Evolutionary conservation across 1,284 basidiomycete species (phyloP).

Genomic region (Cutaneotrichosporon sp.): DNA sequence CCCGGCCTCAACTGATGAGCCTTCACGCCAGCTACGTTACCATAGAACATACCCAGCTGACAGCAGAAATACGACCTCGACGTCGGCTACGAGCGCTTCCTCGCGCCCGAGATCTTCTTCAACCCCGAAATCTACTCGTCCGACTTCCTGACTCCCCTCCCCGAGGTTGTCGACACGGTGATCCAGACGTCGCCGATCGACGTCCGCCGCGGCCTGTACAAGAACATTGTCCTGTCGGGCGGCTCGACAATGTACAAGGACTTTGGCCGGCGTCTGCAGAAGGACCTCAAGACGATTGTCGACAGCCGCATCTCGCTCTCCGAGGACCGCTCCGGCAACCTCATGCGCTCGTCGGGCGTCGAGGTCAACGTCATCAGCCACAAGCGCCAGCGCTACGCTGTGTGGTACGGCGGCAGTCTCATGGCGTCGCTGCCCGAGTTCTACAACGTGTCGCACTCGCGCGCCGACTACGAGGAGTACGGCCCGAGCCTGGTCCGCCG

Average conservation of each 20-base stretch:
- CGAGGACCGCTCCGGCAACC: slow-evolving; percentile 72
- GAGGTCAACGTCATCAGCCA: slow-evolving; percentile 98
- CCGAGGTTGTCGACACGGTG: slow-evolving; percentile 94
- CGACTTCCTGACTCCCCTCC: slow-evolving; percentile 96
- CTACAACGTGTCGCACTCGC: slow-evolving; percentile 95
- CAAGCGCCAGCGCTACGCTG: slow-evolving; percentile 96
- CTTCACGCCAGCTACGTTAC: neutral
- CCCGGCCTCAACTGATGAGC: too few relatives aligned
- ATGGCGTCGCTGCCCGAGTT: slow-evolving; percentile 96
- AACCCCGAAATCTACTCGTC: slow-evolving; percentile 98
- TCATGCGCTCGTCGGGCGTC: slow-evolving; percentile 82
- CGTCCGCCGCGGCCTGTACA: slow-evolving; percentile 90
- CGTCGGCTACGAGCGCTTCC: slow-evolving; percentile 97
- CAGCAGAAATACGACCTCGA: slow-evolving; percentile 83
- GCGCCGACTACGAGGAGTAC: slow-evolving; percentile 96
- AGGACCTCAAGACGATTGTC: slow-evolving; percentile 91
- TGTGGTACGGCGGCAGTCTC: slow-evolving; percentile 97
- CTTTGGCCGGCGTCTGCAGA: slow-evolving; percentile 92
- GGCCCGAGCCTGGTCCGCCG: slow-evolving; percentile 93
- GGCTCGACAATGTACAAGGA: slow-evolving; percentile 99
- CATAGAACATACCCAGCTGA: slow-evolving; percentile 7
- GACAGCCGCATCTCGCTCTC: slow-evolving; percentile 83
- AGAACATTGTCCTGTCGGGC: slow-evolving; percentile 94
- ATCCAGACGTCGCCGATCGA: slow-evolving; percentile 97
- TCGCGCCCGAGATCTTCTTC: slow-evolving; percentile 99